A percentile compares a stretch with the other conserved stretches of the same genome.
phyloP scores from a whole-genome alignment of 2,329 filamentous ascomycete genomes.

The Emergomyces africanus region DNA sequence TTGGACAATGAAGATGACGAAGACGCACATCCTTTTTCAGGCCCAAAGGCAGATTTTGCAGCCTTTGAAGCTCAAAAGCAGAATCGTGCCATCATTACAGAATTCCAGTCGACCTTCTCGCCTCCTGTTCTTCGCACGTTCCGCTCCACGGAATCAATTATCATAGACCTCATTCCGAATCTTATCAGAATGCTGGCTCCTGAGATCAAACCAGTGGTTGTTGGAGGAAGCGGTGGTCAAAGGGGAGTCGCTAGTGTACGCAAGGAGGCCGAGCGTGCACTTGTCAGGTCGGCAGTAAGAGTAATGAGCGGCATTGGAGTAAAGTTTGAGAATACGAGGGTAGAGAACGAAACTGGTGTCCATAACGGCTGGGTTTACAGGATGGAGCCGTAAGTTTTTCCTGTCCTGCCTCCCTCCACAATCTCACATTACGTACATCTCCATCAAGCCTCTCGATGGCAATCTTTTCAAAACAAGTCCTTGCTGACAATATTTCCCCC shows the following conservation, averaged over 20 bases:
- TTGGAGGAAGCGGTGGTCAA: constrained; percentile 54
- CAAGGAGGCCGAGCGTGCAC: constrained; percentile 68
- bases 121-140: constrained; percentile 63
- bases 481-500: not conserved
- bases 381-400: constrained; percentile 70
- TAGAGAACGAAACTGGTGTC: constrained; percentile 54
- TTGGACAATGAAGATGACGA: constrained; percentile 32
- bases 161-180: constrained; percentile 74
- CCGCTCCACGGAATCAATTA: constrained; percentile 62
- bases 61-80: constrained; percentile 71
- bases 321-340: constrained; percentile 62
- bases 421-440: not conserved
- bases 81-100: constrained; percentile 60
- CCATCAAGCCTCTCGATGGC: constrained; percentile 19
- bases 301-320: constrained; percentile 76
- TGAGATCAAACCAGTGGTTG: constrained; percentile 79
- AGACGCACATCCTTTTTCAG: constrained; percentile 59
- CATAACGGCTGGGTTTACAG: constrained; percentile 70
- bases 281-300: constrained; percentile 67
- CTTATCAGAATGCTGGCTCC: constrained; percentile 73
- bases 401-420: not conserved
- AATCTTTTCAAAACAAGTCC: not conserved
- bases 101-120: constrained; percentile 59
- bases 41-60: constrained; percentile 66
- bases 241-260: constrained; percentile 69